These are phyloP conservation scores for Thalassia testudinum DNA, from an alignment of 116 monocot species.

Conservation along the genomic window DNA sequence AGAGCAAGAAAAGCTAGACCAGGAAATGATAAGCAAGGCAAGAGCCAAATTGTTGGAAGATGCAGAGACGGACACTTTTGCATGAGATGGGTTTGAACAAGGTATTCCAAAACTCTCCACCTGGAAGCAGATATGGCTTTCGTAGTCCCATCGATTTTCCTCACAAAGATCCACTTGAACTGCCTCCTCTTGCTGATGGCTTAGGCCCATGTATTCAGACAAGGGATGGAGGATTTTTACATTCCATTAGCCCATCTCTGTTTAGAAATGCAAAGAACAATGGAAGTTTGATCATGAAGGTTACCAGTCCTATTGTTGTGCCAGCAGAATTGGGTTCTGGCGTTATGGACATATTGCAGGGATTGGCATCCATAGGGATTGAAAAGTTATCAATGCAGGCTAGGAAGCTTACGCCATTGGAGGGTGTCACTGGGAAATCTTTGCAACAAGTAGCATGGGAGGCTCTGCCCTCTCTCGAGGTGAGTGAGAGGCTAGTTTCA, in stretches of 20 bases:
- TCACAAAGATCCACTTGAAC: constrained; percentile 28
- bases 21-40: constrained; percentile 20
- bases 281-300: constrained; percentile 77
- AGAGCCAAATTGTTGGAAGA: constrained; percentile 72
- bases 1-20: constrained; percentile 36
- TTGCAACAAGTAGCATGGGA: constrained; percentile 84
- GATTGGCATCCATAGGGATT: constrained; percentile 49
- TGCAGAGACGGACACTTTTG: constrained; percentile 72
- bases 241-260: constrained; percentile 68
- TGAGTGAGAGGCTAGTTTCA: constrained; percentile 21
- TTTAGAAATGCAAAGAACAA: constrained; percentile 64
- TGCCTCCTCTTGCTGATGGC: constrained; percentile 55
- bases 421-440: constrained; percentile 50
- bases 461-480: constrained; percentile 29
- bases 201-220: constrained; percentile 73
- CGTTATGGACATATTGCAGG: constrained; percentile 42
- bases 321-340: constrained; percentile 87
- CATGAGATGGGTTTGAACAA: constrained; percentile 56
- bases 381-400: constrained; percentile 56
- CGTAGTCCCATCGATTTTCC: constrained; percentile 62
- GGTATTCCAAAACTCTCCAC: constrained; percentile 45
- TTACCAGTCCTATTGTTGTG: constrained; percentile 79
- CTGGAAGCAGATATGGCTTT: constrained; percentile 36
- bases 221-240: constrained; percentile 73
- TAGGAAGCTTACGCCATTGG: constrained; percentile 61